Conservation (phyloP, 2,329 filamentous ascomycete species). For the Fusarium floridanum region DNA sequence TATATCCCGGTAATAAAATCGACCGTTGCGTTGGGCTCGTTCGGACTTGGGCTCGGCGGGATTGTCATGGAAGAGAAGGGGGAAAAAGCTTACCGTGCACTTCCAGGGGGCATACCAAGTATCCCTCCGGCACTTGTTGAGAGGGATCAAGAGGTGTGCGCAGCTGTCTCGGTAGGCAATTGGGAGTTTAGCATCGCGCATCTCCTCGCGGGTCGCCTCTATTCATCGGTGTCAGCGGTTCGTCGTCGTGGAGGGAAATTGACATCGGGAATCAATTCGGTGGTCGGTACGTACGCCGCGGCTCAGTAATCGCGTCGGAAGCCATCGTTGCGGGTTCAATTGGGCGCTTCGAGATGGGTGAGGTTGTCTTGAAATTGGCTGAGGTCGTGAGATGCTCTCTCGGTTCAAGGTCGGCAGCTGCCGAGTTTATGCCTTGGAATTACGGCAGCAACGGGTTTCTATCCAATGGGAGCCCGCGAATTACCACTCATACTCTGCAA, state of each 20-base stretch:
- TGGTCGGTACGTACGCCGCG: constrained; percentile 53
- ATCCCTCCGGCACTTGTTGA: constrained; percentile 93
- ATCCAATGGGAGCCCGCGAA: constrained; percentile 42
- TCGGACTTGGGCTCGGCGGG: constrained; percentile 9
- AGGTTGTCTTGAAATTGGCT: constrained; percentile 44
- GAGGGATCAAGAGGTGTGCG: constrained; percentile 91
- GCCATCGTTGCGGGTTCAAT: constrained; percentile 55
- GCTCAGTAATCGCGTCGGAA: constrained; percentile 53
- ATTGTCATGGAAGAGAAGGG: not conserved
- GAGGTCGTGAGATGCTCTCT: constrained; percentile 45
- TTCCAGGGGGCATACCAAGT: constrained; percentile 98
- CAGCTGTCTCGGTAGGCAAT: constrained; percentile 95
- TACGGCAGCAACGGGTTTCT: constrained; percentile 37
- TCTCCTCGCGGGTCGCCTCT: constrained; percentile 90
- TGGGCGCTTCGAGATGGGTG: constrained; percentile 47
- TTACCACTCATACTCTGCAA: constrained; percentile 40
- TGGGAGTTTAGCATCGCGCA: constrained; percentile 90
- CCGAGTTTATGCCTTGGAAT: constrained; percentile 43
- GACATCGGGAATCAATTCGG: constrained; percentile 5
- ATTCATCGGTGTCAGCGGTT: constrained; percentile 39
- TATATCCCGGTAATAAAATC: constrained; percentile 24
- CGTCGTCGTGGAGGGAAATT: constrained; percentile 27
- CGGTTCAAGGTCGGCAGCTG: constrained; percentile 48
- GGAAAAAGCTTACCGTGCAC: constrained; percentile 79
- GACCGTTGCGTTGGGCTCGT: constrained; percentile 7